Conservation (phyloP, 305 asterid species). For the Lippia alba region DNA sequence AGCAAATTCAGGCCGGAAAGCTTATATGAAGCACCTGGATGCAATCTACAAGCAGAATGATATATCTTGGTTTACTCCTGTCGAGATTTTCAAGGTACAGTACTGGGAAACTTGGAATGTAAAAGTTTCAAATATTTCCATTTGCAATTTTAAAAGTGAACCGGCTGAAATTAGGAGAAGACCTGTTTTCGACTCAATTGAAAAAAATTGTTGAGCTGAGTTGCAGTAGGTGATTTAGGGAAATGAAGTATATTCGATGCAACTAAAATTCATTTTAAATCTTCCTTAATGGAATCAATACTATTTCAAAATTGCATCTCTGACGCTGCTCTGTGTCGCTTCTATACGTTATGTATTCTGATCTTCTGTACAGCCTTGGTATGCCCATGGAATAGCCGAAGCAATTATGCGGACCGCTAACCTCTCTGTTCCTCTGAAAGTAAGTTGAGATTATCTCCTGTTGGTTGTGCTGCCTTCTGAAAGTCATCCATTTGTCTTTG, state of each 20-base stretch:
- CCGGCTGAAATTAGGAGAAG: slow-evolving; percentile 22
- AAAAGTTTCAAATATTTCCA: slow-evolving; percentile 9
- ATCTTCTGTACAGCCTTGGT: slow-evolving; percentile 80
- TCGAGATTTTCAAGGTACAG: slow-evolving; percentile 92
- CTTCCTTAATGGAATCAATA: slow-evolving; percentile 6
- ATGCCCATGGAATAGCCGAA: slow-evolving; percentile 98
- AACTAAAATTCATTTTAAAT: neutral
- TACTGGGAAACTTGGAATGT: slow-evolving; percentile 21
- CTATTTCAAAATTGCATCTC: neutral
- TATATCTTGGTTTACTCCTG: slow-evolving; percentile 97
- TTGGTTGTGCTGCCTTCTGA: neutral
- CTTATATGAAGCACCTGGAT: slow-evolving; percentile 82
- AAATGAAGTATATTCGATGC: neutral
- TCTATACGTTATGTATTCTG: neutral
- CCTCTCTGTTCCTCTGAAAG: slow-evolving; percentile 85
- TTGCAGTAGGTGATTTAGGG: slow-evolving; percentile 1
- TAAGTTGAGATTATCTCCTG: slow-evolving; percentile 48
- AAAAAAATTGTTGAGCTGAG: neutral
- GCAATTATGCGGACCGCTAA: slow-evolving; percentile 91
- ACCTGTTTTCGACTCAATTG: neutral
- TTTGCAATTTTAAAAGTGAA: slow-evolving; percentile 21
- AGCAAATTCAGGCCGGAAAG: slow-evolving; percentile 70
- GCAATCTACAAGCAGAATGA: slow-evolving; percentile 90
- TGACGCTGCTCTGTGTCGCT: neutral
- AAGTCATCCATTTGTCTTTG: slow-evolving; percentile 13